Evolutionary conservation across 129 eudicot genomes (phyloP).

Genomic region (Logfia minima): DNA sequence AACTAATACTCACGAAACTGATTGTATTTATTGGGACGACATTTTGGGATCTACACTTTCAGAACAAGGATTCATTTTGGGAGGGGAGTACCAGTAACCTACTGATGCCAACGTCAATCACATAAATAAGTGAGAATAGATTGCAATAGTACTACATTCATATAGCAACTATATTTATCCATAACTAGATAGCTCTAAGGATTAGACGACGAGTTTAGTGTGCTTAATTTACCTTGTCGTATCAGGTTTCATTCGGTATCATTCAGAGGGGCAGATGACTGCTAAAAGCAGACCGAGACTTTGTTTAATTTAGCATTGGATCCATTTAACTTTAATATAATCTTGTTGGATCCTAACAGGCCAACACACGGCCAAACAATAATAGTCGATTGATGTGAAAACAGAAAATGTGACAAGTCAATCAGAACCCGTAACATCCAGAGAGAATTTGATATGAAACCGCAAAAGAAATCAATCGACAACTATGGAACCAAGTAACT

Average conservation of each 20-base stretch:
- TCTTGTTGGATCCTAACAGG: not conserved
- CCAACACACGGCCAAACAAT: not conserved
- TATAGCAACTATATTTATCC: too few species aligned
- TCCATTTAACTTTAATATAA: not conserved
- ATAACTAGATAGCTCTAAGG: too few species aligned
- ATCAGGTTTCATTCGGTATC: not conserved
- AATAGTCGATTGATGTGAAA: not conserved
- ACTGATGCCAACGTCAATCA: too few species aligned
- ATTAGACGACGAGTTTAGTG: not conserved
- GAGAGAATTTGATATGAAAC: not conserved
- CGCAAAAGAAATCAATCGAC: not conserved
- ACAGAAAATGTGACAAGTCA: not conserved
- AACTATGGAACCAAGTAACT: too few species aligned
- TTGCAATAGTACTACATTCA: too few species aligned
- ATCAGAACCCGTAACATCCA: not conserved
- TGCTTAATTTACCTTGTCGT: not conserved
- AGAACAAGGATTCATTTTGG: not conserved
- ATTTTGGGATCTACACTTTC: not conserved
- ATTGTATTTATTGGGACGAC: not conserved
- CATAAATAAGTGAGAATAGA: too few species aligned
- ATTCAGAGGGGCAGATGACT: not conserved
- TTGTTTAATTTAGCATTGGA: not conserved
- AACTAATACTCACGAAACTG: not conserved
- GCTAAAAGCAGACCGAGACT: not conserved
- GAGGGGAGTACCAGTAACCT: not conserved